phyloP scores from a whole-genome alignment of 129 eudicot species.

The Chrysanthemum makinoi region DNA sequence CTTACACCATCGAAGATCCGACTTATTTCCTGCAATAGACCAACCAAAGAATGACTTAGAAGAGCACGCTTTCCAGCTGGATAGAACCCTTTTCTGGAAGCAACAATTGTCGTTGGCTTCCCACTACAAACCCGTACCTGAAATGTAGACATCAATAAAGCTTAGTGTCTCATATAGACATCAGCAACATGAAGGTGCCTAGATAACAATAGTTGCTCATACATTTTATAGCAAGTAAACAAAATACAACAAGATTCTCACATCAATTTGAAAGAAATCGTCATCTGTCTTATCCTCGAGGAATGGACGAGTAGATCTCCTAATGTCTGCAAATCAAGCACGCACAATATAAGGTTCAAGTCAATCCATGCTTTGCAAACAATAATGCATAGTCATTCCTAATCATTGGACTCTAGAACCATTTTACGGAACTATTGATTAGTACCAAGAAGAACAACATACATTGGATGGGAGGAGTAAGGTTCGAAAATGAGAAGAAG shows the following conservation, averaged over 20 bases:
- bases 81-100: constrained; percentile 76
- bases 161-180: constrained; percentile 4
- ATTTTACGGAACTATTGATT: too few relatives aligned
- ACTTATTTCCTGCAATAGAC: constrained; percentile 76
- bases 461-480: constrained; percentile 93
- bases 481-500: constrained; percentile 92
- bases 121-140: constrained; percentile 91
- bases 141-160: constrained; percentile 10
- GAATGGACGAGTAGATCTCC: constrained; percentile 88
- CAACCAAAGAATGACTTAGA: constrained; percentile 74
- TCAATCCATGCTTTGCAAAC: too few relatives aligned
- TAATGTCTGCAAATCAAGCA: constrained; percentile 65
- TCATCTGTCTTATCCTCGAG: constrained; percentile 88
- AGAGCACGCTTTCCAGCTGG: constrained; percentile 72
- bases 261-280: constrained; percentile 90
- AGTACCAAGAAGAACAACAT: constrained; percentile 8
- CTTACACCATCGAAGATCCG: constrained; percentile 83
- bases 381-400: too few relatives aligned
- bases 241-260: constrained; percentile 39
- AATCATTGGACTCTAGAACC: too few relatives aligned
- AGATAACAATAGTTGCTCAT: constrained; percentile 6
- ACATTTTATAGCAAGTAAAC: constrained; percentile 15
- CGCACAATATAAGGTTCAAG: not conserved
- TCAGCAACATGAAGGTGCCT: constrained; percentile 13
- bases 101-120: constrained; percentile 90